Evolutionary conservation across 2,329 filamentous ascomycete species (phyloP).

Genomic region (Zymoseptoria pseudotritici): DNA sequence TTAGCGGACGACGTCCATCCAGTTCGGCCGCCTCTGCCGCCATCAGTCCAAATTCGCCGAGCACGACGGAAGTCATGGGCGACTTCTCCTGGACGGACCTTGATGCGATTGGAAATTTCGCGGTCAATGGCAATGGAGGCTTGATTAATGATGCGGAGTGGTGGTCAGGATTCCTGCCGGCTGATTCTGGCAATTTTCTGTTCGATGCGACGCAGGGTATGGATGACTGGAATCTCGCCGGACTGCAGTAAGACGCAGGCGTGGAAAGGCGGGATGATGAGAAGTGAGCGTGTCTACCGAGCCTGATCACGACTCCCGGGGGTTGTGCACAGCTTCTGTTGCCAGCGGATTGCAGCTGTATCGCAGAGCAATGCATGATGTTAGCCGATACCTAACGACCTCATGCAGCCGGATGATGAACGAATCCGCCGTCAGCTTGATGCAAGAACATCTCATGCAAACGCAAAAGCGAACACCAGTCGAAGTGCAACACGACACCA

Average conservation of each 20-base stretch:
- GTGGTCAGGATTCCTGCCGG: constrained; percentile 33
- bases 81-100: constrained; percentile 46
- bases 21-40: constrained; percentile 20
- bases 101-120: constrained; percentile 42
- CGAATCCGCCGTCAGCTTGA: background rate
- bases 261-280: background rate
- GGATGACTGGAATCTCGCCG: constrained; percentile 27
- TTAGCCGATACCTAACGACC: too few species aligned
- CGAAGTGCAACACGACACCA: too few species aligned
- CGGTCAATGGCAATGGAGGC: constrained; percentile 34
- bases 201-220: constrained; percentile 26
- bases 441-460: background rate
- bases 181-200: constrained; percentile 30
- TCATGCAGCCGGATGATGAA: background rate
- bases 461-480: background rate
- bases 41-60: constrained; percentile 30
- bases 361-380: background rate
- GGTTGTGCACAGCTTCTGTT: background rate
- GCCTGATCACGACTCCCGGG: background rate
- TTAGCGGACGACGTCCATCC: constrained; percentile 13
- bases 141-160: constrained; percentile 28
- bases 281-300: background rate
- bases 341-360: background rate
- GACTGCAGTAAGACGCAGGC: constrained; percentile 15
- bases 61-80: constrained; percentile 40